Percentiles rank a stretch among this genome's conserved stretches.
phyloP scores from a whole-genome alignment of 805 yeast genomes.

The Candida tibetensis region DNA sequence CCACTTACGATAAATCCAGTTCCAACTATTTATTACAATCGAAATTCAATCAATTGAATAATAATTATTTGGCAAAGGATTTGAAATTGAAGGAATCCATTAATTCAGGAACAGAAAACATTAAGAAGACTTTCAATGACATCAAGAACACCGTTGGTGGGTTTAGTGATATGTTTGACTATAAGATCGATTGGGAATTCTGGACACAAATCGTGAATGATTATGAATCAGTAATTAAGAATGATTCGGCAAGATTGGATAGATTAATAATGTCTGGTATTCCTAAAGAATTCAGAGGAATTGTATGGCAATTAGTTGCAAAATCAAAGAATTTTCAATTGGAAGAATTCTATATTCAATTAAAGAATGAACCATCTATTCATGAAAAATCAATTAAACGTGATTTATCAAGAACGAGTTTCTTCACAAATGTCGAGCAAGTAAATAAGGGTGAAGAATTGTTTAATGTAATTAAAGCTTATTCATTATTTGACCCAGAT shows the following conservation, averaged over 20 bases:
- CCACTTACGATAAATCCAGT: conserved; percentile 18
- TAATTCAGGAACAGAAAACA: conserved; percentile 36
- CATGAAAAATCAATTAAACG: conserved; percentile 76
- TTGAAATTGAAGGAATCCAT: conserved; percentile 48
- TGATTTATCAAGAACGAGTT: conserved; percentile 83
- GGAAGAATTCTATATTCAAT: conserved; percentile 55
- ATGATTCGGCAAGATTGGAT: conserved; percentile 58
- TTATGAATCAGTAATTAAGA: conserved; percentile 63
- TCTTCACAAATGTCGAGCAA: conserved; percentile 56
- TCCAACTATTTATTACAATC: conserved; percentile 56
- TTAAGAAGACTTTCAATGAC: conserved; percentile 44
- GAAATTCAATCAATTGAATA: conserved; percentile 55
- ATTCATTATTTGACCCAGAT: conserved; percentile 81
- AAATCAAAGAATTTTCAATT: conserved; percentile 66
- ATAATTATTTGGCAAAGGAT: conserved; percentile 49
- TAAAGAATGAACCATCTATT: conserved; percentile 50
- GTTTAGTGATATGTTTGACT: conserved; percentile 31
- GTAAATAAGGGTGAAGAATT: conserved; percentile 61
- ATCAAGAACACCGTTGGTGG: conserved; percentile 49
- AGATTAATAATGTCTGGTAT: conserved; percentile 69
- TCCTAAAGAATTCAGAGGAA: conserved; percentile 81
- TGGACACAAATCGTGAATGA: conserved; percentile 84
- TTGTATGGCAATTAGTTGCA: conserved; percentile 89
- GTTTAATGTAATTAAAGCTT: conserved; percentile 75
- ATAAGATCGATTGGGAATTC: conserved; percentile 71